Evolutionary conservation across 306 rosid species (phyloP).

Genomic region (Sicyos baderoa): DNA sequence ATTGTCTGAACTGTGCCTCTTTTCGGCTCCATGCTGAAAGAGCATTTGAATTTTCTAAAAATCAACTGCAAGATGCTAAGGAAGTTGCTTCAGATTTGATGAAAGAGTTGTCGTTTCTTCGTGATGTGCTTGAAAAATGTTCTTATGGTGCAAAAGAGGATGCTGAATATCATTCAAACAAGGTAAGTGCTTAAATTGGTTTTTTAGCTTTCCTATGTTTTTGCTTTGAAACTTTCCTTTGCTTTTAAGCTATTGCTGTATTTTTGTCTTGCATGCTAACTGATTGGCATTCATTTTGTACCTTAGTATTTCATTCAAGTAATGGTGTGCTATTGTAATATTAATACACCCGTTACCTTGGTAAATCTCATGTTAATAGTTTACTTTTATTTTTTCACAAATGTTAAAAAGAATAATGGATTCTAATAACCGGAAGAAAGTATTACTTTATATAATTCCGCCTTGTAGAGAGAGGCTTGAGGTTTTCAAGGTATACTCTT

Average conservation of each 20-base stretch:
- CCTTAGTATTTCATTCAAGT: neutral
- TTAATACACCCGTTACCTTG: neutral
- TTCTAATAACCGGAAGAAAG: neutral
- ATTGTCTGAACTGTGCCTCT: slow-evolving; percentile 75
- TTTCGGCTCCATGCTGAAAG: slow-evolving; percentile 77
- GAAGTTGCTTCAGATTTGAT: slow-evolving; percentile 61
- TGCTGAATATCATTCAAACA: slow-evolving; percentile 21
- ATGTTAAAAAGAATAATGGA: neutral
- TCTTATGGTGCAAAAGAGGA: slow-evolving; percentile 24
- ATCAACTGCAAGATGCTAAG: slow-evolving; percentile 65
- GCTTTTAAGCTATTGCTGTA: neutral
- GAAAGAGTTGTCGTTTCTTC: slow-evolving; percentile 45
- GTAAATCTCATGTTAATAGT: neutral
- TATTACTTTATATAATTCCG: neutral
- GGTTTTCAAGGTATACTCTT: too few relatives aligned
- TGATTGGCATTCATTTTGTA: neutral
- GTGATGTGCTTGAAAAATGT: slow-evolving; percentile 41
- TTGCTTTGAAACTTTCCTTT: slow-evolving; percentile 5
- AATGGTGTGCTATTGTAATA: neutral
- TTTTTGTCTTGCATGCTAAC: neutral
- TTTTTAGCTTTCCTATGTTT: slow-evolving; percentile 4
- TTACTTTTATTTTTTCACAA: too few relatives aligned
- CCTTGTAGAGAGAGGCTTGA: too few relatives aligned
- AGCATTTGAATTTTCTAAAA: slow-evolving; percentile 81
- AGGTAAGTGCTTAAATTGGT: slow-evolving; percentile 33